Evolutionary conservation across 2,329 filamentous ascomycete genomes (phyloP).

Genomic region (Ceratocystis albifundus): DNA sequence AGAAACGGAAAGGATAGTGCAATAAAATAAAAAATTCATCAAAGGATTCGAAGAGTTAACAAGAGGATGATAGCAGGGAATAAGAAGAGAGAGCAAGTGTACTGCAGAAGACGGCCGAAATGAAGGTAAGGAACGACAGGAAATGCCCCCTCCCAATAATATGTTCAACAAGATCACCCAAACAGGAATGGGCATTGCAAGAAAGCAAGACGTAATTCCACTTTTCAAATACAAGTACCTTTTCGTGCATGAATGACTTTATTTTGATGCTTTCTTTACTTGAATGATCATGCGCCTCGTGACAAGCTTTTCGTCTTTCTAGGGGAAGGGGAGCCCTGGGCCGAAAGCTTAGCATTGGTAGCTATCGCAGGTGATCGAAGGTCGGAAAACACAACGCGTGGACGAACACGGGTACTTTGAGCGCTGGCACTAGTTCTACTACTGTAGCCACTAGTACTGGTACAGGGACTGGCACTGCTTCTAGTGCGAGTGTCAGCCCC

Average conservation of each 20-base stretch:
- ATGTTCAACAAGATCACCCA: not conserved
- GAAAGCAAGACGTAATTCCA: not conserved
- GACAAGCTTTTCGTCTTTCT: not conserved
- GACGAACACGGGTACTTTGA: not conserved
- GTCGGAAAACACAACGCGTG: not conserved
- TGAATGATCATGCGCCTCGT: not conserved
- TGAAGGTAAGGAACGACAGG: not conserved
- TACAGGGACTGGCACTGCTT: not conserved
- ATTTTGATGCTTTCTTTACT: not conserved
- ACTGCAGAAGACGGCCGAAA: conserved; percentile 7
- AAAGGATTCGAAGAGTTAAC: not conserved
- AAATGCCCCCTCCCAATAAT: not conserved
- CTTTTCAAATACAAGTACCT: not conserved
- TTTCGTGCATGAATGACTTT: not conserved
- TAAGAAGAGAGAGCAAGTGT: conserved; percentile 1
- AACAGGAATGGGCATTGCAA: not conserved
- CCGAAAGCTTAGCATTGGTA: not conserved
- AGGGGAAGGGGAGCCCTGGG: not conserved
- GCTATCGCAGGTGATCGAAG: not conserved
- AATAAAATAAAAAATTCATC: conserved; percentile 12
- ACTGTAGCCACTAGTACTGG: not conserved
- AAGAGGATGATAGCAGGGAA: not conserved
- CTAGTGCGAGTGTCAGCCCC: not conserved
- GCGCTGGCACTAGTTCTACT: not conserved
- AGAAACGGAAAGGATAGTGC: conserved; percentile 8